Base-by-base conservation (phyloP, 352 stramenopile species). In the Phytophthora citricola region DNA sequence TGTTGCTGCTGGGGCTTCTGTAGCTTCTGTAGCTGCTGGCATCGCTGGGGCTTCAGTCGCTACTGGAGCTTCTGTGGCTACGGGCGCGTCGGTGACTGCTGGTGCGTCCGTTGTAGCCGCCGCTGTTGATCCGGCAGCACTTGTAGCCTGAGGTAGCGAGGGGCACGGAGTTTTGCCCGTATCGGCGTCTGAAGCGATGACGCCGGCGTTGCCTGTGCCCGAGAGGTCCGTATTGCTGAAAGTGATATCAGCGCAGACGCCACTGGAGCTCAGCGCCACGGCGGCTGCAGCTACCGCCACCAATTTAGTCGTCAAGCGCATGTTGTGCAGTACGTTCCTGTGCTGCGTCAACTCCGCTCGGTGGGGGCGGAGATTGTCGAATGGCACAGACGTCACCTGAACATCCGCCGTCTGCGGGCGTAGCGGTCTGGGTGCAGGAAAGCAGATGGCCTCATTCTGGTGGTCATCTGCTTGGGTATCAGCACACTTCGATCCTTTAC, bases 151-250 rank as follows among this genome's bases (percentile, higher is more conserved):
- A 4, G 38, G 59, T 6, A 77, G 45, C n/a, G 65, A 69, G 22
- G 71, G 68, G 36, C 58, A 74, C 12, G 61, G 73, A 15, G 67
- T 69, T 41, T 69, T 73, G 10, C 52, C 51, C 12, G 31, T 55
- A 31, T 71, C 61, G 14, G 53, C 66, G 54, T 71, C 67, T 15
- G 54, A 65, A 8, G 67, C 62, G 32, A 57, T 58, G 5, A 76
- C 51, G 17, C 39, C 63, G 31, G 63, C 69, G 46, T 68, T 72
- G 9, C 47, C 58, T 27, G 51, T 45, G 14, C 40, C 48, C 38
- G 59, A 62, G 20, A 71, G 38, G 6, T 71, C 55, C 34, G 65
- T 73, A 32, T 63, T 73, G 47, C 51, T 34, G 39, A 73, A 73
- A 27, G 38, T 69, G 51, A 77, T 71, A 59, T 55, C 69, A 15